Evolutionary conservation across 2,329 filamentous ascomycete genomes (phyloP).

Genomic region (Macrophomina pseudophaseolina): DNA sequence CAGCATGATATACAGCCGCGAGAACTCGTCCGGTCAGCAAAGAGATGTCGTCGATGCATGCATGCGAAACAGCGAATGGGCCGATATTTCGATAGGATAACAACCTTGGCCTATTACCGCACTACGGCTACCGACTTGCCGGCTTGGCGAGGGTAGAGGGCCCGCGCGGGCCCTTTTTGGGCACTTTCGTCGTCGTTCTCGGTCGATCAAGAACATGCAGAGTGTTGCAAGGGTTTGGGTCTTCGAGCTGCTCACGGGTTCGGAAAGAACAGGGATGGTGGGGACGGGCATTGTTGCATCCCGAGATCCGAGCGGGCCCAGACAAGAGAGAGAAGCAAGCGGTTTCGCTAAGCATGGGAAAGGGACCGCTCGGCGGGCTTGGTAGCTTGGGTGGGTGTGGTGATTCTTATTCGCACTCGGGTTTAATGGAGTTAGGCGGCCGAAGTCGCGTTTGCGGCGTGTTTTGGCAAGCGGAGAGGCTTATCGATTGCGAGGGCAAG

Average conservation of each 20-base stretch:
- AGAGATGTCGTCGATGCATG: not conserved
- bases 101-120: not conserved
- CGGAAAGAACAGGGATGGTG: slow-evolving; percentile 12
- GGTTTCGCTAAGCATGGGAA: not conserved
- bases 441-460: not conserved
- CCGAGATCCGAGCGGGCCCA: slow-evolving; percentile 9
- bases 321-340: not conserved
- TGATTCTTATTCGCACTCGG: slow-evolving; percentile 14
- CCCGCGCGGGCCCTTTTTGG: not conserved
- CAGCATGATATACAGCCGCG: not conserved
- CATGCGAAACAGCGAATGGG: not conserved
- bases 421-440: not conserved
- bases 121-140: not conserved
- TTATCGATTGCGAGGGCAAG: too few species aligned
- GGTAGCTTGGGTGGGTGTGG: not conserved
- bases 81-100: not conserved
- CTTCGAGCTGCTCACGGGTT: not conserved
- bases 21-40: not conserved
- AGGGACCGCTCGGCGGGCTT: slow-evolving; percentile 1
- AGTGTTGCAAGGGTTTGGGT: not conserved
- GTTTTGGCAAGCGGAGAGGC: too few species aligned
- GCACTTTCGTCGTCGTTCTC: not conserved
- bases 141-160: not conserved
- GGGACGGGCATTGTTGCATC: not conserved
- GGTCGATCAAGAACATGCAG: not conserved